Conservation (phyloP, 1,284 basidiomycete species). For the Cronartium quercuum region DNA sequence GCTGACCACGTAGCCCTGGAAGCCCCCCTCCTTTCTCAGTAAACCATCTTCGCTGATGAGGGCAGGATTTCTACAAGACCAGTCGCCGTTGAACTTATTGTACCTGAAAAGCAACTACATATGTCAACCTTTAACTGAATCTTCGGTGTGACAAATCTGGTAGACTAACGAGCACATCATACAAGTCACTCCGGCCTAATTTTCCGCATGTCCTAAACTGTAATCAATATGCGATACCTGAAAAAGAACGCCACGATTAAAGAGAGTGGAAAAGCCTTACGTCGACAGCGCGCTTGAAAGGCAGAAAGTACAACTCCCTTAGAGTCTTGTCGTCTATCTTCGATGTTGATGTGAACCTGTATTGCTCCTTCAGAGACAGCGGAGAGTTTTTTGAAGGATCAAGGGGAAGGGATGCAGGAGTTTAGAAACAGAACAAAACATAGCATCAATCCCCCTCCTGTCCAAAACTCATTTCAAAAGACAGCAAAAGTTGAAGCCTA, state of each 20-base stretch:
- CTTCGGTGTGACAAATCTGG: background rate
- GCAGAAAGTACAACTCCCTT: conserved; percentile 12
- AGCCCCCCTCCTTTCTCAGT: conserved; percentile 47
- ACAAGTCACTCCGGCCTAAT: conserved; percentile 12
- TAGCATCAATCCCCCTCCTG: background rate
- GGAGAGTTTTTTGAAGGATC: background rate
- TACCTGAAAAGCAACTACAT: conserved; percentile 36
- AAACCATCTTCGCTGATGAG: conserved; percentile 43
- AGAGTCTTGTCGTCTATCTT: conserved; percentile 13
- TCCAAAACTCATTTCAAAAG: too few relatives aligned
- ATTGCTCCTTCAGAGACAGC: background rate
- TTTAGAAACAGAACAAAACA: background rate
- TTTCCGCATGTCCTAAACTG: background rate
- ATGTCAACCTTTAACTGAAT: background rate
- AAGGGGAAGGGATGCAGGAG: background rate
- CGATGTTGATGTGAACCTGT: background rate
- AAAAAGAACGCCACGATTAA: background rate
- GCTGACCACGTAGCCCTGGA: conserved; percentile 46
- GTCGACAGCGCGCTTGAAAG: conserved; percentile 1
- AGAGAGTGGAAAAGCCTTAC: background rate
- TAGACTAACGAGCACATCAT: conserved; percentile 25
- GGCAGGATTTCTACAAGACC: conserved; percentile 45
- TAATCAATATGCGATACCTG: background rate
- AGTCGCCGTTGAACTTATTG: conserved; percentile 45
- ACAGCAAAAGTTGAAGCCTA: background rate